Conservation (phyloP, 768 basidiomycete genomes). For the Tricholoma terreum region DNA sequence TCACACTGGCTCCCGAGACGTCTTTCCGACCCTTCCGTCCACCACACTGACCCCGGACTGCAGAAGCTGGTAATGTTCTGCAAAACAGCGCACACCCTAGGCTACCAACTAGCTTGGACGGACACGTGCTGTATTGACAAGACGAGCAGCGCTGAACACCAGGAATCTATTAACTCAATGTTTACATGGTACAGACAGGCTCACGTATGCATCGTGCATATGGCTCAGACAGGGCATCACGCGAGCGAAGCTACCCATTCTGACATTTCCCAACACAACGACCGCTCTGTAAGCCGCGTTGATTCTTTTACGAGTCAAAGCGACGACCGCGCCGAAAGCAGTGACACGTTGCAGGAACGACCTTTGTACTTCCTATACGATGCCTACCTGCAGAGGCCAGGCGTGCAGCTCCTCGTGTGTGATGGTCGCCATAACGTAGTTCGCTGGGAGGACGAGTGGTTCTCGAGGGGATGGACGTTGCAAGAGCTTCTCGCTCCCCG, state of each 20-base stretch:
- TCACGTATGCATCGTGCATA: neutral
- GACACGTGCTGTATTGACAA: constrained; percentile 1
- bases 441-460: neutral
- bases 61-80: constrained; percentile 1
- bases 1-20: neutral
- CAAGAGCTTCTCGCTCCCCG: neutral
- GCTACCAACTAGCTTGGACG: neutral
- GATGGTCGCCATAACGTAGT: neutral
- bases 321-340: neutral
- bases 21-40: neutral
- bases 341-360: neutral
- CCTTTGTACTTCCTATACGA: neutral
- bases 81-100: neutral
- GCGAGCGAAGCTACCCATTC: neutral
- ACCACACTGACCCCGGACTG: neutral
- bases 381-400: neutral
- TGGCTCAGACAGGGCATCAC: neutral
- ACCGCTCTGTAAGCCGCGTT: neutral
- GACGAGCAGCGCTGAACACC: neutral
- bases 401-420: neutral
- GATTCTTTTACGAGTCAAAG: neutral
- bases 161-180: neutral
- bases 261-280: neutral
- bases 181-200: neutral
- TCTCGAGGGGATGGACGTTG: neutral